Evolutionary conservation across 2,329 filamentous ascomycete genomes (phyloP).

Genomic region (Cordyceps militaris): DNA sequence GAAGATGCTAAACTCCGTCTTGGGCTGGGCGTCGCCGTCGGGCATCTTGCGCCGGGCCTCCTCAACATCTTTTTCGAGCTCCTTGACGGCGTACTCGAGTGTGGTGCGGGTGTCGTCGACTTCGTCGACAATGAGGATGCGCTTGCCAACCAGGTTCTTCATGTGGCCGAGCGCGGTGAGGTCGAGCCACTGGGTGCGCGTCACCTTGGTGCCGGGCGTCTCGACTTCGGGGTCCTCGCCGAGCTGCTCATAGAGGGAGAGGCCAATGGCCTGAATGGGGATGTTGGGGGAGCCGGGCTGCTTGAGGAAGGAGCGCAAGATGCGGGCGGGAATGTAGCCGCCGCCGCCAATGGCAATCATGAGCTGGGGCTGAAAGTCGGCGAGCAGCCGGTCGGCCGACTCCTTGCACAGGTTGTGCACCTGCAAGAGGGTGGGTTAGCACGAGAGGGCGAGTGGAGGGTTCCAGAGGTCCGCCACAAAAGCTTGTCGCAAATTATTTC

Average conservation of each 20-base stretch:
- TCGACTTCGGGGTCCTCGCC: slow-evolving; percentile 52
- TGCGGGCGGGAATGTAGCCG: slow-evolving; percentile 93
- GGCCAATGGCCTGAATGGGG: slow-evolving; percentile 96
- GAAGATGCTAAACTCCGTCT: slow-evolving; percentile 89
- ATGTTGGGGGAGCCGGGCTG: slow-evolving; percentile 82
- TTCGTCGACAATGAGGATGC: slow-evolving; percentile 88
- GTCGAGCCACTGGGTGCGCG: slow-evolving; percentile 96
- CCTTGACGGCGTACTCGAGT: slow-evolving; percentile 85
- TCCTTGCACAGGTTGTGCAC: slow-evolving; percentile 96
- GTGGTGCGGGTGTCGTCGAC: slow-evolving; percentile 94
- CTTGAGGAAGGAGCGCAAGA: slow-evolving; percentile 96
- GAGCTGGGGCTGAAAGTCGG: slow-evolving; percentile 83
- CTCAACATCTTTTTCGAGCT: slow-evolving; percentile 92
- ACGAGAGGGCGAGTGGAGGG: background rate
- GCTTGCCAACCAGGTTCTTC: slow-evolving; percentile 84
- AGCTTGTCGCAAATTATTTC: background rate
- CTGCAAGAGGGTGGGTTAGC: slow-evolving; percentile 37
- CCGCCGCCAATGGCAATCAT: slow-evolving; percentile 98
- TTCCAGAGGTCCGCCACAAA: background rate
- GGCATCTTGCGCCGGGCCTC: slow-evolving; percentile 67
- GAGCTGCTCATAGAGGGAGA: slow-evolving; percentile 91
- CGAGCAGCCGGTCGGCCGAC: slow-evolving; percentile 72
- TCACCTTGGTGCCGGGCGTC: slow-evolving; percentile 84
- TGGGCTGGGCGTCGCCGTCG: slow-evolving; percentile 52
- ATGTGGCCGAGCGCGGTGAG: slow-evolving; percentile 74